Conservation (phyloP, 768 basidiomycete species). For the Antrodiella citrinella region DNA sequence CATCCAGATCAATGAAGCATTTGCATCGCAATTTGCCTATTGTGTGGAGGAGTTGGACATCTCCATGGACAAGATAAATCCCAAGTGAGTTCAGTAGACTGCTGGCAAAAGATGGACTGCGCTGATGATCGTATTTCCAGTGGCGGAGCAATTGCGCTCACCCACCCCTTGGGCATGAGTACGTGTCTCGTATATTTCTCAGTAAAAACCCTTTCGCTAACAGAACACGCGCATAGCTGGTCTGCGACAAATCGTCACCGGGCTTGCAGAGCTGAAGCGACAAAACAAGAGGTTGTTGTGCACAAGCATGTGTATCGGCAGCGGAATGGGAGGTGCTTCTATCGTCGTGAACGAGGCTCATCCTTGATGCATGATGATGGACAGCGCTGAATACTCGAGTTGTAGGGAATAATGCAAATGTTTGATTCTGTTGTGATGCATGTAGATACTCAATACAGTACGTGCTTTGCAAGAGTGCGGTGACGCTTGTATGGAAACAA, state of each 20-base stretch:
- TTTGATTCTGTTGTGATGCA: too few relatives aligned
- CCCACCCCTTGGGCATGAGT: constrained; percentile 85
- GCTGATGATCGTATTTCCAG: too few relatives aligned
- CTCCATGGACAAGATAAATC: constrained; percentile 76
- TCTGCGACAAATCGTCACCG: constrained; percentile 80
- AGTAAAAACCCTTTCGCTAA: too few relatives aligned
- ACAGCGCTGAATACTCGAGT: too few relatives aligned
- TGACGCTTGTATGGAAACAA: background rate
- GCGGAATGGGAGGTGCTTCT: constrained; percentile 84
- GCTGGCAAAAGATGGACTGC: too few relatives aligned
- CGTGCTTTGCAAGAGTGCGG: background rate
- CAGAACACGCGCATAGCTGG: constrained; percentile 50
- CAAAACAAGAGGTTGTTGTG: constrained; percentile 63
- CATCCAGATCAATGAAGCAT: constrained; percentile 78
- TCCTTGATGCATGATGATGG: too few relatives aligned
- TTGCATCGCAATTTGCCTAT: constrained; percentile 91
- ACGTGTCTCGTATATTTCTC: constrained; percentile 21
- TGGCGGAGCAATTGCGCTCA: constrained; percentile 79
- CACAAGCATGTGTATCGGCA: constrained; percentile 78
- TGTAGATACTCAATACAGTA: too few relatives aligned
- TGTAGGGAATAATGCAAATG: too few relatives aligned
- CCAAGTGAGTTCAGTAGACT: constrained; percentile 65
- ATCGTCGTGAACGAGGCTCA: constrained; percentile 65
- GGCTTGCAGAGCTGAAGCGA: constrained; percentile 73
- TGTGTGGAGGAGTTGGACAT: constrained; percentile 76